Evolutionary conservation across 2,329 filamentous ascomycete species (phyloP), one percentile per base, ranked within the genome.

Genomic region (Fusarium nanum): DNA sequence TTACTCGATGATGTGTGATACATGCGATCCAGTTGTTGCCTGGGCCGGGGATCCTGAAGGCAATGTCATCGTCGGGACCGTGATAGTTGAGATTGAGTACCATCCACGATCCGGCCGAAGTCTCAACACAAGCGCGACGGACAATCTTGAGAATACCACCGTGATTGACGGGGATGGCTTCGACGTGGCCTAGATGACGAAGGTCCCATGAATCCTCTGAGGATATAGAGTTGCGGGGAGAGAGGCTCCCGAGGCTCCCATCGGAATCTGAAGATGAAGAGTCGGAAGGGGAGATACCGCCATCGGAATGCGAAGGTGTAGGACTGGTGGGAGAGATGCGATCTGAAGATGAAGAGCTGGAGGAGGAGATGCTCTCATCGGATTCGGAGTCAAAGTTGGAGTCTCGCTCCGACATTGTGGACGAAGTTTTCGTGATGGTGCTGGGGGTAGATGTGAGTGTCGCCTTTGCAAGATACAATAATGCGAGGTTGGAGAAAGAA

Each of bases 1-100:
- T 6, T 10, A 10, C 11, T 2, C 7, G 3, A 10, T 1, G 18
- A 0, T 37, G 4, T 20, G 11, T 7, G 16, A 34, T 14, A 0
- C 1, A 18, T 5, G 48, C 48, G 8, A 52, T 40, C 48, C 48
- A 52, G 4, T 11, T 16, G 1, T 41, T 20, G 2, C 37, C 20
- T 6, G 12, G 13, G 11, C 48, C 32, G 3, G 23, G 23, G 14
- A 52, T 11, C 3, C 6, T 40, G 23, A 40, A 52, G 32, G 32
- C 32, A 52, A 52, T 20, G 4, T 52, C 13, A 5, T 5, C 2
- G 1, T 23, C 3, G 2, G 32, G 23, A 2, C 32, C 32, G 8
- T 7, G 1, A 1, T 4, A 8, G 3, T 52, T 52, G 8, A 1
- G 7, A 34, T 27, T 52, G 10, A 3, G 4, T 7, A 27, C 18